Evolutionary conservation across 2,329 filamentous ascomycete species (phyloP), one percentile per base, ranked within the genome.

Genomic region (Trichothecium sympodiale): DNA sequence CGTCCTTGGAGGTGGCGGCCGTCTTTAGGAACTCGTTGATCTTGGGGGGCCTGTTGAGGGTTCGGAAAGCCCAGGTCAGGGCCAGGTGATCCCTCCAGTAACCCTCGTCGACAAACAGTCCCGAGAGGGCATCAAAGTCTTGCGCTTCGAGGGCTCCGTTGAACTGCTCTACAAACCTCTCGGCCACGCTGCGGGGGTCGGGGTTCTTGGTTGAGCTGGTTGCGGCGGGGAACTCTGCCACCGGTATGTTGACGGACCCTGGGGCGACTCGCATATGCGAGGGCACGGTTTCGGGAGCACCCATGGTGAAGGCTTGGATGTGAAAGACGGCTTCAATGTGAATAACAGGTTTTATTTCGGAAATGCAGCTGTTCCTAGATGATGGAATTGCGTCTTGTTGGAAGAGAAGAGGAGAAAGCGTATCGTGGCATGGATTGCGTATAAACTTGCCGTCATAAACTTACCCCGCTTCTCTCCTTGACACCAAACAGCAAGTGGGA

Each of bases 31-130:
- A 61, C 4, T 42, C 39, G 4, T 37, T 42, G 31, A 69, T 60
- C 33, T 55, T 51, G 3, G 46, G 42, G 0, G 55, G 47, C 3
- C 59, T 57, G 18, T 63, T 55, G 3, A 67, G 42, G 4, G 65
- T 69, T 36, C 59, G 65, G 28, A 67, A 61, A 37, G 67, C 63
- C 69, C 67, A 74, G 1, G 65, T 60, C 3, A 74, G 48, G 17
- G 61, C 62, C 2, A 74, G 56, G 35, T 71, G 65, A 46, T 74
- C 70, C 10, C 69, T 61, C 70, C 69, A 74, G 53, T 64, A 71
- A 35, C 23, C 20, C 10, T 42, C 31, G 4, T 44, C 39, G 28
- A 45, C 45, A 31, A 74, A 66, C 4, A 72, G 52, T 2, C 44
- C 36, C 0, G 59, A 46, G 1, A 67, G 30, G 2, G 47, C 45